phyloP scores from a whole-genome alignment of 257 asterid genomes.

The Forsythia suspensa region DNA sequence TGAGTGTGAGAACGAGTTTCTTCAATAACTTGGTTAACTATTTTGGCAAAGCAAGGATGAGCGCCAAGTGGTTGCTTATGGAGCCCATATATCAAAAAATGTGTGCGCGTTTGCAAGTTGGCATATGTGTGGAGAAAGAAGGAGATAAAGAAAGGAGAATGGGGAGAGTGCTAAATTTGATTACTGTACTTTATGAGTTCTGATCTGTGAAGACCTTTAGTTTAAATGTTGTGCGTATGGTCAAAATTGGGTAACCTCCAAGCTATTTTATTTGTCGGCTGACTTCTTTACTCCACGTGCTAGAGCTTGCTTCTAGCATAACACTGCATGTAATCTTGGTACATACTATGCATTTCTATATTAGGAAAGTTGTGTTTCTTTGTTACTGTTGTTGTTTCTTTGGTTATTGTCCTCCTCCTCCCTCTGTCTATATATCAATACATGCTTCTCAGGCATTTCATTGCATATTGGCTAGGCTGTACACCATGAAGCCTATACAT shows the following conservation, averaged over 20 bases:
- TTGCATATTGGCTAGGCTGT: slow-evolving; percentile 60
- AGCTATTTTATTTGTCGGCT: no score
- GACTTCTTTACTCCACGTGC: background rate
- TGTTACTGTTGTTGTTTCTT: background rate
- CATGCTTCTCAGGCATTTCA: slow-evolving; percentile 13
- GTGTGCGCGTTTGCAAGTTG: no score
- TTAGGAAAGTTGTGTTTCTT: background rate
- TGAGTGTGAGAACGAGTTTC: no score
- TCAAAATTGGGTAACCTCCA: background rate
- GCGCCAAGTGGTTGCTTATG: no score
- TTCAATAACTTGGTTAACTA: no score
- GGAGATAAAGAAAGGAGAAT: no score
- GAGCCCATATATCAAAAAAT: no score
- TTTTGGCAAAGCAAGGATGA: no score
- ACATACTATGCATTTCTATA: background rate
- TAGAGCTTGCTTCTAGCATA: background rate
- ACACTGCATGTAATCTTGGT: background rate
- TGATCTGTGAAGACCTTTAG: background rate
- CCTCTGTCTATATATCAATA: background rate
- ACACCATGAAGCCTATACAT: slow-evolving; percentile 81
- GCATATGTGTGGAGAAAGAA: no score
- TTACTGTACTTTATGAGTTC: background rate
- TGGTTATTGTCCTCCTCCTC: background rate
- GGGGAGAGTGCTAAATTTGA: no score
- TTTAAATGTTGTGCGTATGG: background rate